Evolutionary conservation across 352 stramenopile species (phyloP).

Genomic region (Phytophthora cryptogea): DNA sequence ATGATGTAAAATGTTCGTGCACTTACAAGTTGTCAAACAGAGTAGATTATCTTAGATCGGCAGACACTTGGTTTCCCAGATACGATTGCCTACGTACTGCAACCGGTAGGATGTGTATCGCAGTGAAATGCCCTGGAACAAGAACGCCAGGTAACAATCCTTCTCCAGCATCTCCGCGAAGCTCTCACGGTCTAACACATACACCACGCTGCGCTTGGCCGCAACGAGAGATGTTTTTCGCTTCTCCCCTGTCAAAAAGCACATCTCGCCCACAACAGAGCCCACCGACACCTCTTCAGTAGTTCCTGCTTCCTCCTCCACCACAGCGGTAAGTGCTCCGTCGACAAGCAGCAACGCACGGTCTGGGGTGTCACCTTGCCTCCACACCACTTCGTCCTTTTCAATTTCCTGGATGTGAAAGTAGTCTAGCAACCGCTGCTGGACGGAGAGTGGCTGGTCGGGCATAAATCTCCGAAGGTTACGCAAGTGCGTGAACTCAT

Average conservation of each 20-base stretch:
- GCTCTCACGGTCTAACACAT: constrained; percentile 58
- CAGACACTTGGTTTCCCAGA: constrained; percentile 86
- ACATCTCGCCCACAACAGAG: constrained; percentile 80
- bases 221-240: constrained; percentile 79
- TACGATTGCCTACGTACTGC: constrained; percentile 84
- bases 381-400: constrained; percentile 67
- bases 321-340: constrained; percentile 62
- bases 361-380: constrained; percentile 62
- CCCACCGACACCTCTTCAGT: constrained; percentile 72
- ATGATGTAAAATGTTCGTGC: too few relatives aligned
- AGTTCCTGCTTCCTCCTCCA: constrained; percentile 81
- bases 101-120: constrained; percentile 77
- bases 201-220: constrained; percentile 62
- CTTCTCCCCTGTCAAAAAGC: constrained; percentile 80
- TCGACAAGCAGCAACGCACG: constrained; percentile 66
- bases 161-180: constrained; percentile 69
- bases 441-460: constrained; percentile 59
- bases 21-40: too few relatives aligned
- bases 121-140: constrained; percentile 77
- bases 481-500: constrained; percentile 57
- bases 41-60: constrained; percentile 47
- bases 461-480: constrained; percentile 73
- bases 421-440: constrained; percentile 74
- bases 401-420: constrained; percentile 69
- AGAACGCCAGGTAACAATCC: constrained; percentile 69